Percentiles rank a stretch among this genome's conserved stretches.
phyloP scores from a whole-genome alignment of 352 stramenopile genomes.

The Phytophthora constricta region DNA sequence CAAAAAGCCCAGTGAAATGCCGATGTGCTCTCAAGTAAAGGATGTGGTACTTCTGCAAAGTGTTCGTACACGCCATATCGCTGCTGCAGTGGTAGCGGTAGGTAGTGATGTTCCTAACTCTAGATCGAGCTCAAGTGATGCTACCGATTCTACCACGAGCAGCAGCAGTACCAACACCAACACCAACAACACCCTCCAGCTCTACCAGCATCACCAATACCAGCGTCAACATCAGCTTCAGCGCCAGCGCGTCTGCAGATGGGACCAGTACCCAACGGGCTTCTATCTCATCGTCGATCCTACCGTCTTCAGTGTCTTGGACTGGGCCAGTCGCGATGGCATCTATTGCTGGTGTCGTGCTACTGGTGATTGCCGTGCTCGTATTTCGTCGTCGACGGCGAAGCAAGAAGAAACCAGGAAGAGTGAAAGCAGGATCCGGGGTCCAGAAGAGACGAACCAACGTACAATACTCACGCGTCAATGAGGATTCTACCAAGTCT shows the following conservation, averaged over 20 bases:
- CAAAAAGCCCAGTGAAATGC: neutral
- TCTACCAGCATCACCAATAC: neutral
- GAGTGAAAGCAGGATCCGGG: conserved; percentile 14
- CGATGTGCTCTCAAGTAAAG: conserved; percentile 37
- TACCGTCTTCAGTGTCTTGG: conserved; percentile 30
- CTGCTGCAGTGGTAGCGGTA: neutral
- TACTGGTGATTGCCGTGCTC: conserved; percentile 27
- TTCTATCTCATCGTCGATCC: conserved; percentile 22
- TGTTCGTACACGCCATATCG: conserved; percentile 20
- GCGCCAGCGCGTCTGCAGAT: conserved; percentile 6
- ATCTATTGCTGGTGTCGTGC: conserved; percentile 16
- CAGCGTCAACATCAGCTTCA: conserved; percentile 1
- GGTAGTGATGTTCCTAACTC: neutral
- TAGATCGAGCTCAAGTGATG: neutral
- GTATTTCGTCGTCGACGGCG: conserved; percentile 12
- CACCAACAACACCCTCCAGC: neutral
- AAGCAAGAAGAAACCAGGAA: conserved; percentile 18
- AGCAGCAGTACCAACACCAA: conserved; percentile 1
- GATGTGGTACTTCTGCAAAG: conserved; percentile 39
- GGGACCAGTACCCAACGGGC: conserved; percentile 4
- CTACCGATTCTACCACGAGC: neutral
- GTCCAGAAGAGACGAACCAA: conserved; percentile 22
- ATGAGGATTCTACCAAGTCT: conserved; percentile 18
- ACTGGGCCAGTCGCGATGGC: conserved; percentile 29
- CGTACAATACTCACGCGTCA: conserved; percentile 38